A percentile compares a stretch with the other conserved stretches of the same genome.
Conservation (phyloP, 2,329 filamentous ascomycete genomes). For the Sclerotinia sclerotiorum region DNA sequence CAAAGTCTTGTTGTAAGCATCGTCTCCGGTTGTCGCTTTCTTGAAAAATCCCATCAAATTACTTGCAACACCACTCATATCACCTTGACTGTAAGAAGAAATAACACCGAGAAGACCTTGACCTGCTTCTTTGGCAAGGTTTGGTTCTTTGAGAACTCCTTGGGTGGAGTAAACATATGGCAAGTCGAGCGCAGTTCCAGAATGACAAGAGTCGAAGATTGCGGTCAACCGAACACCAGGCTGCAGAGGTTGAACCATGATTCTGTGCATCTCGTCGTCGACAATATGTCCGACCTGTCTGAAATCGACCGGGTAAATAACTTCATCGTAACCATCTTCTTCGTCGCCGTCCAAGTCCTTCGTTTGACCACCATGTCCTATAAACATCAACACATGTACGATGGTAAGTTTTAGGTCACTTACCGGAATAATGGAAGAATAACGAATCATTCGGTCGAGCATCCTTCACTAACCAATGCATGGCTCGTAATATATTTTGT, state of each 20-base stretch:
- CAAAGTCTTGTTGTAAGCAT: slow-evolving; percentile 75
- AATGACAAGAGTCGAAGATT: slow-evolving; percentile 70
- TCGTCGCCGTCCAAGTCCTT: slow-evolving; percentile 78
- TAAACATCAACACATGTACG: slow-evolving; percentile 25
- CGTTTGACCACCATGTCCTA: slow-evolving; percentile 78
- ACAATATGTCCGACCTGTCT: slow-evolving; percentile 76
- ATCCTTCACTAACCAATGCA: slow-evolving; percentile 98
- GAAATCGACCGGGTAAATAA: slow-evolving; percentile 83
- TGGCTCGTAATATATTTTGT: slow-evolving; percentile 88
- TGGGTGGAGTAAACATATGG: slow-evolving; percentile 70
- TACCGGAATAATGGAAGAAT: slow-evolving; percentile 96
- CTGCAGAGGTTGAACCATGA: slow-evolving; percentile 73
- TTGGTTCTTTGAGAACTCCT: slow-evolving; percentile 67
- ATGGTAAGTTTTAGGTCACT: slow-evolving; percentile 37
- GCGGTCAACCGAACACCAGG: slow-evolving; percentile 77
- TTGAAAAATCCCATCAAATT: slow-evolving; percentile 85
- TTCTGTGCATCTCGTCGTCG: slow-evolving; percentile 78
- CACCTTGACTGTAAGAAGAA: slow-evolving; percentile 70
- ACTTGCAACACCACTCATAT: slow-evolving; percentile 76
- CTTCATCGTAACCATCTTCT: slow-evolving; percentile 78
- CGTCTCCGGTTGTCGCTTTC: slow-evolving; percentile 76
- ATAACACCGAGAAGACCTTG: slow-evolving; percentile 61
- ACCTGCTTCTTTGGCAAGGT: slow-evolving; percentile 66
- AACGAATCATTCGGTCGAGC: slow-evolving; percentile 89
- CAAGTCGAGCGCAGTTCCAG: slow-evolving; percentile 63